These are phyloP conservation scores for Ammopiptanthus mongolicus DNA, from an alignment of 306 rosid genomes.

Conservation along the genomic window DNA sequence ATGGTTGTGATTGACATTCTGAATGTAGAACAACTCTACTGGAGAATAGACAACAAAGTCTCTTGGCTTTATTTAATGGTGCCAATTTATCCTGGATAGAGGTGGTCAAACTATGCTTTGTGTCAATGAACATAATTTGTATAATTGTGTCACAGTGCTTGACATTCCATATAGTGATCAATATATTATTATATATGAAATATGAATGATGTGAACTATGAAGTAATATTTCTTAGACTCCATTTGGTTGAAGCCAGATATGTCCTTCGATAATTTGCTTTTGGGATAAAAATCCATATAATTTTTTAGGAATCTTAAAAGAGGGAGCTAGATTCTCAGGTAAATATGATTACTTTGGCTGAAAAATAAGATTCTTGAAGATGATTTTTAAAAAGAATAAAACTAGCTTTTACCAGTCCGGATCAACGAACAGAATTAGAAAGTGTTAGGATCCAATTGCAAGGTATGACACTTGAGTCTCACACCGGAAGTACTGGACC, in stretches of 20 bases:
- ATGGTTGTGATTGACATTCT: background rate
- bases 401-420: no score
- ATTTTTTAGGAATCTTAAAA: background rate
- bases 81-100: background rate
- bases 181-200: background rate
- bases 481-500: no score
- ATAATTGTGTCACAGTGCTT: background rate
- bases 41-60: background rate
- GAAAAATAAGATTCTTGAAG: background rate
- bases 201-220: background rate
- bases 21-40: background rate
- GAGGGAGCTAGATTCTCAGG: background rate
- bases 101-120: background rate
- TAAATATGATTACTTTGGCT: background rate
- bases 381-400: background rate
- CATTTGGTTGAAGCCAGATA: background rate
- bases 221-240: background rate
- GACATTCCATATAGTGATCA: background rate
- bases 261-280: background rate
- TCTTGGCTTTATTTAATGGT: background rate
- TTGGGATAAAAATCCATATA: background rate
- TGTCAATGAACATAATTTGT: background rate
- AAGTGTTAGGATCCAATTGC: no score
- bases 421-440: no score
- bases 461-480: no score